Base-by-base conservation (phyloP, 2,329 filamentous ascomycete genomes). In the Apiospora rasikravindrae region DNA sequence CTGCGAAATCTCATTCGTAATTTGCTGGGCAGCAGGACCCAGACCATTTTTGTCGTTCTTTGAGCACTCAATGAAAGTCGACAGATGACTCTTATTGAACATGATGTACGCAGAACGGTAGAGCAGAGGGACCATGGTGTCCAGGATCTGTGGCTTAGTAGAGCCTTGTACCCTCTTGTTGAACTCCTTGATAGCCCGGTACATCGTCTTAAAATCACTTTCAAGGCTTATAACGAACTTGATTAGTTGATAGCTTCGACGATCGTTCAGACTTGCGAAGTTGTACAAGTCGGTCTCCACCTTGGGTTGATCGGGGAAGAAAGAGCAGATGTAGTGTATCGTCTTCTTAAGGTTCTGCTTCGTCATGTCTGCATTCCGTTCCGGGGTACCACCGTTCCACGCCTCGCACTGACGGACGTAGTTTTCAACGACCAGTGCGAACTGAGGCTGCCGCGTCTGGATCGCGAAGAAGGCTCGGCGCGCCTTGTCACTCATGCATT, bases 81-180 rank as follows among this genome's bases (percentile, higher is more conserved):
- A 91, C 24, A 99, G 91, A 80, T 99, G 95, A 80, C 96, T 98
- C 78, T 94, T 92, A 84, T 98, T 99, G 84, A 97, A 98, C 75
- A 98, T 89, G 74, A 99, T 88, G 72, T 94, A 91, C 45, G 94
- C 93, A 71, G 92, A 92, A 61, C 94, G 91, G 80, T 97, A 98
- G 5, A 98, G 85, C 22, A 99, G 86, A 6, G 95, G 93, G 7
- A 92, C 89, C 37, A 99, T 81, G 0, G 94, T 97, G 47, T 97
- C 94, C 4, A 97, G 84, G 67, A 96, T 86, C 40, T 86, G 85
- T n/a, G 89, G 82, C 70, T 88, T 87, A 66, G 91, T 86, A 29
- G 89, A 89, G 70, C 89, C 88, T 76, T 95, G 92, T 47, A 97
- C 88, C 72, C 95, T 91, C 83, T 95, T 96, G 61, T 91, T 90